phyloP scores from a whole-genome alignment of 2,329 filamentous ascomycete species.

The Ophiostoma ips region DNA sequence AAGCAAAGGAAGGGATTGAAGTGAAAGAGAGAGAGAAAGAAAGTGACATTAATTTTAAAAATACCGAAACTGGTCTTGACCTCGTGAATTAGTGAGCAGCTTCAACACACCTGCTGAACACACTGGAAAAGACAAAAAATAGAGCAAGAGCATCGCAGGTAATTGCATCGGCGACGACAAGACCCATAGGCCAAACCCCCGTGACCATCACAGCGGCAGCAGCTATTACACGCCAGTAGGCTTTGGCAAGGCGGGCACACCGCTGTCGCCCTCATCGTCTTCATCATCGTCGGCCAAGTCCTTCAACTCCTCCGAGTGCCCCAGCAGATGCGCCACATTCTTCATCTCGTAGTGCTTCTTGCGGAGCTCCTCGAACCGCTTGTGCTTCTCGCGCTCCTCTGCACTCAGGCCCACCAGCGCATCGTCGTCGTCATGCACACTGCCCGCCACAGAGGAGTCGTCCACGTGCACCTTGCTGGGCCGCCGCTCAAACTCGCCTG shows the following conservation, averaged over 20 bases:
- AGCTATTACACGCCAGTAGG: too few relatives aligned
- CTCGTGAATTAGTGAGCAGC: too few relatives aligned
- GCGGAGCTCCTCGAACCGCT: constrained; percentile 75
- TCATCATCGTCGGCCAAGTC: constrained; percentile 46
- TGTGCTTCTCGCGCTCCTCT: constrained; percentile 83
- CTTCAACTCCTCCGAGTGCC: constrained; percentile 54
- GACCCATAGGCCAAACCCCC: too few relatives aligned
- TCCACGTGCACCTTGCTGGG: constrained; percentile 69
- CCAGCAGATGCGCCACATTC: constrained; percentile 77
- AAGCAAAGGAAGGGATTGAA: too few relatives aligned
- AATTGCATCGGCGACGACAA: too few relatives aligned
- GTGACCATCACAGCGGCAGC: too few relatives aligned
- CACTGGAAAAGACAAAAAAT: too few relatives aligned
- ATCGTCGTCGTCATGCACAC: constrained; percentile 40
- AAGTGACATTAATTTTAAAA: too few relatives aligned
- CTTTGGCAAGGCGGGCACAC: constrained; percentile 4
- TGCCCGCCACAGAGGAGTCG: constrained; percentile 24
- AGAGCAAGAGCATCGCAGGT: too few relatives aligned
- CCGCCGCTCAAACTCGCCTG: constrained; percentile 29
- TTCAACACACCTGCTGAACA: too few relatives aligned
- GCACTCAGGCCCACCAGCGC: constrained; percentile 39
- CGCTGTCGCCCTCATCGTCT: constrained; percentile 18
- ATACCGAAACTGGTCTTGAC: too few relatives aligned
- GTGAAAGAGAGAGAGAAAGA: too few relatives aligned
- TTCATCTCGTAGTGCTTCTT: constrained; percentile 99